Evolutionary conservation across 1,139 yeast genomes (phyloP).

Genomic region (Yamadazyma spencermartinsiae): DNA sequence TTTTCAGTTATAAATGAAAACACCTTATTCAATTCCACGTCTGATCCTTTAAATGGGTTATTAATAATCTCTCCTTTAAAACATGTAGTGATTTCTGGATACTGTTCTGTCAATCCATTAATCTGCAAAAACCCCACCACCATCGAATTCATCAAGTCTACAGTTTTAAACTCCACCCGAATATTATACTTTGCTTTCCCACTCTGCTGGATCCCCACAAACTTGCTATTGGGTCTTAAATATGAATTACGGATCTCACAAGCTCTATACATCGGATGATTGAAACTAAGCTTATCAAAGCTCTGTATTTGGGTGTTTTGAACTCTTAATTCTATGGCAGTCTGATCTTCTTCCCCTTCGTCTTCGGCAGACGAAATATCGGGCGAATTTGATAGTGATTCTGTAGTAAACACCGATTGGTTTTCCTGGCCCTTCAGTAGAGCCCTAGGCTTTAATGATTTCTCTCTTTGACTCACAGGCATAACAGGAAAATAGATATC

Average conservation of each 20-base stretch:
- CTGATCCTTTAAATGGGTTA: slow-evolving; percentile 32
- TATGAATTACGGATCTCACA: slow-evolving; percentile 33
- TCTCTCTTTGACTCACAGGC: slow-evolving; percentile 13
- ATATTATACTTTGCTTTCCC: slow-evolving; percentile 68
- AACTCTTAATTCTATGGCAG: neutral
- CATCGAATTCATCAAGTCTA: slow-evolving; percentile 60
- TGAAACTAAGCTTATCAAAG: slow-evolving; percentile 14
- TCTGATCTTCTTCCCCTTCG: slow-evolving; percentile 1
- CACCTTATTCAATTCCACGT: slow-evolving; percentile 14
- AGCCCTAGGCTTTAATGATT: neutral
- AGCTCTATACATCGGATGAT: slow-evolving; percentile 10
- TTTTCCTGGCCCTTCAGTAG: neutral
- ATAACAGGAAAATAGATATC: too few relatives aligned
- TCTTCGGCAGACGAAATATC: slow-evolving; percentile 2
- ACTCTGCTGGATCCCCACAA: slow-evolving; percentile 74
- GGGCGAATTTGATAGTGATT: neutral
- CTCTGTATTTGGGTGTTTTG: neutral
- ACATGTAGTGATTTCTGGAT: slow-evolving; percentile 80
- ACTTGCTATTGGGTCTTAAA: slow-evolving; percentile 63
- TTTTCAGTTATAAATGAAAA: slow-evolving; percentile 46
- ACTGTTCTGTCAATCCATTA: slow-evolving; percentile 72
- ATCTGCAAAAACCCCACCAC: slow-evolving; percentile 81
- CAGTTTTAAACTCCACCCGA: slow-evolving; percentile 67
- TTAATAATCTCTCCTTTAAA: slow-evolving; percentile 87
- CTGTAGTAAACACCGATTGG: slow-evolving; percentile 1